phyloP scores from a whole-genome alignment of 148 eudicot genomes.

The Arbutus unedo region DNA sequence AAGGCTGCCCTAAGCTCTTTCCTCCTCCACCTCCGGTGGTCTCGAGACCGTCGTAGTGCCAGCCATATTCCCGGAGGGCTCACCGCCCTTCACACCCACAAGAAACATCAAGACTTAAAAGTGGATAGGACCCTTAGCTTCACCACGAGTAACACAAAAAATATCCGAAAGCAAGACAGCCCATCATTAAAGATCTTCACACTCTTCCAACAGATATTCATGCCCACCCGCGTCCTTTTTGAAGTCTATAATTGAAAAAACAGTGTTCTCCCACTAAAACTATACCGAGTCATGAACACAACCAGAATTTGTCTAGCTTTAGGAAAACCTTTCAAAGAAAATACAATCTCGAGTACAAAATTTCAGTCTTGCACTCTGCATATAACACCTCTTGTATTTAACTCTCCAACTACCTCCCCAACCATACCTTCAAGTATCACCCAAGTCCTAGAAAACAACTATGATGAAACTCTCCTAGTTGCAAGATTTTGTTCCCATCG shows the following conservation, averaged over 20 bases:
- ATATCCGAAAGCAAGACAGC: background rate
- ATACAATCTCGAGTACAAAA: background rate
- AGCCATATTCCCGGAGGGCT: no score
- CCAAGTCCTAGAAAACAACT: background rate
- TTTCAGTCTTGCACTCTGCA: background rate
- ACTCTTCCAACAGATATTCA: background rate
- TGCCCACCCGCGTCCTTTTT: background rate
- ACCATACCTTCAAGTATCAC: background rate
- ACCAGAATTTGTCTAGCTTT: conserved; percentile 1
- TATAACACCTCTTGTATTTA: background rate
- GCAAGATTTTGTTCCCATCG: background rate
- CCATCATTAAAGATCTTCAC: background rate
- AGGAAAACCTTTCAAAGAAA: background rate
- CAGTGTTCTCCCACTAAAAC: background rate
- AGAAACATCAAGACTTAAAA: background rate
- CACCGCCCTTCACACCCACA: no score
- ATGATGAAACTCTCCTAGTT: background rate
- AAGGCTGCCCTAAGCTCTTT: no score
- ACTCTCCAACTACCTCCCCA: background rate
- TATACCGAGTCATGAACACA: background rate
- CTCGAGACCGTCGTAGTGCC: no score
- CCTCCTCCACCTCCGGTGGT: no score
- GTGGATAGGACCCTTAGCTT: background rate
- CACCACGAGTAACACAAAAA: background rate
- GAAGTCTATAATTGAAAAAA: background rate